Percentiles rank a stretch among this genome's conserved stretches.
Conservation (phyloP, 129 eudicot species). For the Silybum marianum region DNA sequence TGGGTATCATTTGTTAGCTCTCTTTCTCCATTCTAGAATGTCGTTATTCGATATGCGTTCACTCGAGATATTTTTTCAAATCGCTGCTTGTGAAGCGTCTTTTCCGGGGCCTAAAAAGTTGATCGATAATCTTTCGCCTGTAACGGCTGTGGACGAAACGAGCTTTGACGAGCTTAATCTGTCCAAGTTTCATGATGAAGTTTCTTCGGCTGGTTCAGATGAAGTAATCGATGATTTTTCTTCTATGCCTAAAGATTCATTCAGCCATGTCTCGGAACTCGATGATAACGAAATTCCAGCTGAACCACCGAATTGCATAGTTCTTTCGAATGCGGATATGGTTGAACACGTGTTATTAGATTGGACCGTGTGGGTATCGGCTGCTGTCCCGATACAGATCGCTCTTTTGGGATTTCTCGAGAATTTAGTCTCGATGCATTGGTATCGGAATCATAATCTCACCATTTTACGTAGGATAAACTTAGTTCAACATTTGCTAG, state of each 20-base stretch:
- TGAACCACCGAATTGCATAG: slow-evolving; percentile 93
- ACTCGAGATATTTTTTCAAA: slow-evolving; percentile 91
- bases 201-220: slow-evolving; percentile 77
- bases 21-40: slow-evolving; percentile 86
- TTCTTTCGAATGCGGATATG: slow-evolving; percentile 97
- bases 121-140: slow-evolving; percentile 53
- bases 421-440: slow-evolving; percentile 96
- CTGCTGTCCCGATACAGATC: slow-evolving; percentile 83
- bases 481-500: slow-evolving; percentile 89
- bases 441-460: slow-evolving; percentile 96
- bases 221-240: slow-evolving; percentile 94
- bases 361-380: slow-evolving; percentile 98
- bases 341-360: slow-evolving; percentile 94
- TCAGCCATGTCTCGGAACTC: slow-evolving; percentile 85
- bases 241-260: slow-evolving; percentile 81
- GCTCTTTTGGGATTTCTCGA: slow-evolving; percentile 89
- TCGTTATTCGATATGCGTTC: slow-evolving; percentile 89
- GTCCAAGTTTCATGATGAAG: slow-evolving; percentile 75
- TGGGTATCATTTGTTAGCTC: slow-evolving; percentile 91
- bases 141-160: slow-evolving; percentile 41
- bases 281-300: slow-evolving; percentile 62
- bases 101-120: slow-evolving; percentile 81
- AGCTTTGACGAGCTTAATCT: slow-evolving; percentile 73
- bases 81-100: slow-evolving; percentile 98
- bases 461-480: slow-evolving; percentile 91